Evolutionary conservation across 192 early-diverging fungal genomes (phyloP), one percentile per base, ranked within the genome.

Genomic region (Backusella macrospora): DNA sequence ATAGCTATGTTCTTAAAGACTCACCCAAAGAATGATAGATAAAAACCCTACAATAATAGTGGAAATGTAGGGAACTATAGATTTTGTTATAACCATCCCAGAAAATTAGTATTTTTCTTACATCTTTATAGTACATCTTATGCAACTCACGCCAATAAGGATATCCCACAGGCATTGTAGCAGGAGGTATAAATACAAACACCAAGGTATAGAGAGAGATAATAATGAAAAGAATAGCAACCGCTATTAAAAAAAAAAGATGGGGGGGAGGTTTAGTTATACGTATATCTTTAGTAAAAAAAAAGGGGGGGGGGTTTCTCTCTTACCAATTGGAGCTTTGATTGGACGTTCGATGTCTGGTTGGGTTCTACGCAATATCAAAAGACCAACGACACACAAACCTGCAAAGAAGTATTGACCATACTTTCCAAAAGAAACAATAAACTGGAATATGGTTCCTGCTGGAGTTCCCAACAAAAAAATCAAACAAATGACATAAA

Each of bases 121-220:
- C 2, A 34, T 34, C 52, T 59, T 2, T 59, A 12, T 0, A 13
- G 12, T 26, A 12, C 21, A 46, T 46, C 0, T 2, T 14, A 6
- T 26, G 29, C 29, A 34, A 34, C 55, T 72, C 44, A 72, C 70
- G 70, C 14, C 62, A 72, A 23, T 72, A 72, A 1, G 70, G 70
- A 40, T 72, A 72, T 72, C 26, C 70, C 44, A 52, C 23, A 13
- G 70, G 34, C 15, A 10, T 52, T 26, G 45, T 62, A 16, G 39
- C 39, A 5, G 70, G 70, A 26, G 70, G 70, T 13, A 72, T 44
- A 40, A 52, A 72, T 21, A 72, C 70, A 14, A 72, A 72, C 7
- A 72, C 52, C 14, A 72, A 16, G 4, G 70, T 72, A 23, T 72
- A 72, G 14, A 72, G 6, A 23, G 55, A 72, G n/a, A 72, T 72